phyloP scores from a whole-genome alignment of 257 asterid genomes.

The Linaria vulgaris region DNA sequence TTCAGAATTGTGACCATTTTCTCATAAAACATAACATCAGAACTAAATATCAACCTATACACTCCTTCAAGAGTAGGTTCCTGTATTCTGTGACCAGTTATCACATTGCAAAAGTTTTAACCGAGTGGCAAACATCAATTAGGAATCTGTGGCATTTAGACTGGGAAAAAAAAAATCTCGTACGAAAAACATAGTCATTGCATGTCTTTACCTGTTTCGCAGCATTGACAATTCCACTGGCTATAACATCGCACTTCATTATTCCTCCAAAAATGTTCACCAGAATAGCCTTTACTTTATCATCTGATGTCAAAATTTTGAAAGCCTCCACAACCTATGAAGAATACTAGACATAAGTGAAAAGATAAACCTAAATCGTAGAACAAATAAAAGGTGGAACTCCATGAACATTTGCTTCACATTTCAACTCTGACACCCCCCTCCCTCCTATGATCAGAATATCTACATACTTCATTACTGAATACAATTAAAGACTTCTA shows the following conservation, averaged over 20 bases:
- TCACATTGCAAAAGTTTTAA: background rate
- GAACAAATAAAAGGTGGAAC: slow-evolving; percentile 9
- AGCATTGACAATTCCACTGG: slow-evolving; percentile 98
- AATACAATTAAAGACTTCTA: slow-evolving; percentile 4
- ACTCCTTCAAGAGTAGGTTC: background rate
- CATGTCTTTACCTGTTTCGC: slow-evolving; percentile 66
- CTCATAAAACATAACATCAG: slow-evolving; percentile 10
- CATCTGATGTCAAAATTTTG: slow-evolving; percentile 92
- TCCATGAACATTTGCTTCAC: background rate
- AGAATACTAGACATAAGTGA: slow-evolving; percentile 21
- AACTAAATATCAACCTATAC: background rate
- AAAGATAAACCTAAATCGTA: slow-evolving; percentile 1
- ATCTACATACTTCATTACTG: background rate
- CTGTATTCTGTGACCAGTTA: background rate
- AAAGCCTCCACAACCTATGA: slow-evolving; percentile 97
- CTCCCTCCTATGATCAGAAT: slow-evolving; percentile 1
- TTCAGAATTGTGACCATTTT: slow-evolving; percentile 19
- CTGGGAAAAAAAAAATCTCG: background rate
- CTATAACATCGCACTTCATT: slow-evolving; percentile 97
- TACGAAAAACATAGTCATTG: background rate
- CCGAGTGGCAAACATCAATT: background rate
- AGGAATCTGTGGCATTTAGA: background rate
- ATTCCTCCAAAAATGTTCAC: slow-evolving; percentile 99
- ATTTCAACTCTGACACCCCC: slow-evolving; percentile 12
- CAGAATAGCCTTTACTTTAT: slow-evolving; percentile 92